phyloP scores from a whole-genome alignment of 257 asterid species.

The Solanum sitiens region DNA sequence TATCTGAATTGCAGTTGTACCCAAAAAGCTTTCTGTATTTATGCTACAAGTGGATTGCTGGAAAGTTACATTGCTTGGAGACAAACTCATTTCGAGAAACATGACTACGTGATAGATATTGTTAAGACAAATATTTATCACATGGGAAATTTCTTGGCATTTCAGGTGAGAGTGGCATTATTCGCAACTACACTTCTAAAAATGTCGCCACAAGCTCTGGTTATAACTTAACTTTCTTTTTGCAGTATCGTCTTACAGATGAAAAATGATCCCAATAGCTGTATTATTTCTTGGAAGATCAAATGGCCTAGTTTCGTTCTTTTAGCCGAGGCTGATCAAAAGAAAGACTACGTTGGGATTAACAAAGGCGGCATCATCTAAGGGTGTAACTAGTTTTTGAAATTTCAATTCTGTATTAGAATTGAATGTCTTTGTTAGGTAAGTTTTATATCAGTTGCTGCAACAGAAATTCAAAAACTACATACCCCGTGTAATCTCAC shows the following conservation, averaged over 20 bases:
- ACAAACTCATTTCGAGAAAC: conserved; percentile 47
- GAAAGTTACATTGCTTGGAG: conserved; percentile 78
- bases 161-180: not conserved
- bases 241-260: not conserved
- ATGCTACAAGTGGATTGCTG: conserved; percentile 75
- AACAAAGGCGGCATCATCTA: not conserved
- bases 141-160: not conserved
- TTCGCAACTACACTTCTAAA: not conserved
- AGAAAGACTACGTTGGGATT: not conserved
- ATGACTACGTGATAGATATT: conserved; percentile 25
- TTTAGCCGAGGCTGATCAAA: not conserved
- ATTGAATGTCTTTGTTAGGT: not conserved
- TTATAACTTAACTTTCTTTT: not conserved
- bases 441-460: not conserved
- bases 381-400: not conserved
- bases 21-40: conserved; percentile 64
- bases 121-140: not conserved
- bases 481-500: not conserved
- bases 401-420: not conserved
- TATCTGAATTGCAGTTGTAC: conserved; percentile 32
- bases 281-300: not conserved
- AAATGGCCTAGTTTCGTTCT: not conserved
- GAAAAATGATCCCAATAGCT: not conserved
- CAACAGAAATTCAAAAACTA: not conserved
- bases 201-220: not conserved